These are phyloP conservation scores for Glycine tomentella DNA, from an alignment of 306 rosid species.

Conservation along the genomic window DNA sequence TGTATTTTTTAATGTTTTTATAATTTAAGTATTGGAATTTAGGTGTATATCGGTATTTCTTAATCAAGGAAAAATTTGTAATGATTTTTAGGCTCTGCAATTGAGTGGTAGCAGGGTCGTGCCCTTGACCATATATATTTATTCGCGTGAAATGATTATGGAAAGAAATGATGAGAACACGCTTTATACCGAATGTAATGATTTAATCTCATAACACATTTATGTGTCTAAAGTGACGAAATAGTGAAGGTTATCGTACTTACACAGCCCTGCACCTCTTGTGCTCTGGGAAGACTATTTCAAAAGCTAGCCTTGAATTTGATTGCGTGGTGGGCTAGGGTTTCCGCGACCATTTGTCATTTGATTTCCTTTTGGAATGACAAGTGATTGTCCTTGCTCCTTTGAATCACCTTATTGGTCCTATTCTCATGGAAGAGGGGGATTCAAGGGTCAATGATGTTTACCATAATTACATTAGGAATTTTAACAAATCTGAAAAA, in stretches of 20 bases:
- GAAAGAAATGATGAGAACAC: conserved; percentile 34
- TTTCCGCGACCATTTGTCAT: neutral
- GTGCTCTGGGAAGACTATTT: neutral
- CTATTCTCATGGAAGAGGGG: neutral
- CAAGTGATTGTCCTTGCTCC: neutral
- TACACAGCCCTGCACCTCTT: neutral
- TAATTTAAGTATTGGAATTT: too few relatives aligned
- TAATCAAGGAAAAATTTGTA: too few relatives aligned
- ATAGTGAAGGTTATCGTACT: conserved; percentile 2
- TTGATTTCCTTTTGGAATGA: neutral
- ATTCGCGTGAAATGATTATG: conserved; percentile 17
- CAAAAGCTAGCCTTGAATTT: conserved; percentile 2
- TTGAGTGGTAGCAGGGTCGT: conserved; percentile 9
- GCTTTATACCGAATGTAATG: conserved; percentile 29
- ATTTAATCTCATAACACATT: conserved; percentile 20
- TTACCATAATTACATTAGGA: neutral
- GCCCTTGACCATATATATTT: conserved; percentile 12
- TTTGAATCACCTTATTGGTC: neutral
- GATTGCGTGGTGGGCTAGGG: conserved; percentile 37
- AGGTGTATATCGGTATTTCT: too few relatives aligned
- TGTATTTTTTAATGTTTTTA: too few relatives aligned
- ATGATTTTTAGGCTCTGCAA: too few relatives aligned
- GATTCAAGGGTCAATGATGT: neutral
- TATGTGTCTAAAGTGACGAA: neutral
- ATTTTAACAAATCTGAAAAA: too few relatives aligned